Evolutionary conservation across 352 stramenopile genomes (phyloP), one percentile per base, ranked within the genome.

Genomic region (Phytophthora lateralis): DNA sequence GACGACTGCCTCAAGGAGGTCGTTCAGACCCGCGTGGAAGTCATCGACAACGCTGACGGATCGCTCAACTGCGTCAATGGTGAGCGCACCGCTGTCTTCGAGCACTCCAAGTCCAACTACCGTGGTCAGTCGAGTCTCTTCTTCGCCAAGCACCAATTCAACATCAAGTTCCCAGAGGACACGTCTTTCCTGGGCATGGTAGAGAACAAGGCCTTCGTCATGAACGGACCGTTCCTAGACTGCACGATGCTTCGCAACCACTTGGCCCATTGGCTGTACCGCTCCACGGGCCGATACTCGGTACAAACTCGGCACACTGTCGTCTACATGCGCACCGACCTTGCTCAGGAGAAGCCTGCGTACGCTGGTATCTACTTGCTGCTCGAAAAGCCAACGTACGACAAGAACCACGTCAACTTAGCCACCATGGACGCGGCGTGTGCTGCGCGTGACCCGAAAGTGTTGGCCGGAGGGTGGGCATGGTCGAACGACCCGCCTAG

Each of bases 111-210:
- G 47, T 73, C 80, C 49, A 88, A 91, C 63, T 92, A 91, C 72
- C 85, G 85, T 38, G 85, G 85, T 27, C 82, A 94, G 37, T 78
- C 82, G 24, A 91, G 79, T 66, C 76, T 94, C 15, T 85, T 83
- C 62, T 91, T 89, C 56, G 43, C 72, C 48, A 94, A 94, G 67
- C 85, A 94, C 63, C 82, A 92, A 48, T 77, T 92, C 49, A 82
- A 73, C 53, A 47, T 94, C 55, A 88, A 88, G 58, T 84, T 92
- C 53, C 43, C 74, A 14, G 46, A 80, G 26, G 44, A 69, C 1
- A 70, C 55, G 3, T 38, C 55, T 15, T 85, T 92, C 41, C 55
- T 94, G 1, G 82, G 78, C 1, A 63, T 94, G 37, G 82, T 85
- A 0, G 69, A 79, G 29, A 86, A 90, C 58, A 77, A 75, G 48